Evolutionary conservation across 2,329 filamentous ascomycete species (phyloP), one percentile per base, ranked within the genome.

Genomic region (Coleophoma cylindrospora): DNA sequence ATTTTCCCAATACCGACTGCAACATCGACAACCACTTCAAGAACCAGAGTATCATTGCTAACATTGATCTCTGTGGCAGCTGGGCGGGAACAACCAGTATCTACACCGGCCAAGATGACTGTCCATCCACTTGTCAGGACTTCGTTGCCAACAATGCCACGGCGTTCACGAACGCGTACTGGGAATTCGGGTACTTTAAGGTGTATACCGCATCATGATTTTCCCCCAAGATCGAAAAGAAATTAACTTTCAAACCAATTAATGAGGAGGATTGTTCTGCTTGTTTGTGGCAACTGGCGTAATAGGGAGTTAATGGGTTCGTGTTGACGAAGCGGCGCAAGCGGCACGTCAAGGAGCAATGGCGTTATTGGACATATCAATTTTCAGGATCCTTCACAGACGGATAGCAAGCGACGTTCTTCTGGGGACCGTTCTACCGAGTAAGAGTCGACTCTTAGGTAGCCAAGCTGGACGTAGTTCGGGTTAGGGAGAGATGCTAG

Each of bases 21-120:
- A 72, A 91, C 60, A 86, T 95, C 54, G 72, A 81, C 50, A 61
- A 68, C 1, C 78, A 86, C 68, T 95, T 96, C 71, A 72, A 72
- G 53, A 71, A 86, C 54, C 79, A 95, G 73, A 80, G 85, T 61
- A 83, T 96, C 57, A 81, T 92, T 59, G 84, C 92, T 65, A 83
- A 92, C 70, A 94, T 85, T 3, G 87, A 87, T 34, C 87, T 95
- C 64, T 96, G 91, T 69, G 91, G 91, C 22, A 81, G 85, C 64
- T 96, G 91, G 91, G 91, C 91, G 5, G 89, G 89, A 76, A 73
- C 66, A 61, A 10, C 69, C 50, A 65, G 15, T 45, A 45, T 61
- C 38, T 64, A 60, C 51, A 27, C 19, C 9, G 41, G 27, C 12
- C 40, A 46, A 17, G 48, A 59, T 44, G 59, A 43, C 52, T 64